phyloP scores from a whole-genome alignment of 768 basidiomycete genomes.

The Sistotremastrum niveocremeum region DNA sequence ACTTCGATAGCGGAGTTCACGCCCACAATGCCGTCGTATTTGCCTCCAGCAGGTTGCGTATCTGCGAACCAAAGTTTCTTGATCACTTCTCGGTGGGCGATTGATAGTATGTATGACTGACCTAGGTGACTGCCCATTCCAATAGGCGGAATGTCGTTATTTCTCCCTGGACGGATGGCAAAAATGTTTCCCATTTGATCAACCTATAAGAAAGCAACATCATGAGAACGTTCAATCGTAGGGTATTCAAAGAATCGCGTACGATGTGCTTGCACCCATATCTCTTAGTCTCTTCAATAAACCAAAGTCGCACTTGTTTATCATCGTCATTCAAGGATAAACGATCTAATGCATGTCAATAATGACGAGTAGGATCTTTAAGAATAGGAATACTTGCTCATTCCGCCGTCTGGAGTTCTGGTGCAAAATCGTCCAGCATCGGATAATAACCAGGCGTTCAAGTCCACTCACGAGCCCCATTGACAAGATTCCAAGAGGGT shows the following conservation, averaged over 20 bases:
- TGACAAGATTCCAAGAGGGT: background rate
- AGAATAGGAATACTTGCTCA: too few relatives aligned
- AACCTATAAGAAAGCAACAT: background rate
- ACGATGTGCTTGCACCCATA: conserved; percentile 8
- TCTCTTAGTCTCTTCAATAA: conserved; percentile 7
- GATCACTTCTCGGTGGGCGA: too few relatives aligned
- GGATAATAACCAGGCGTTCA: background rate
- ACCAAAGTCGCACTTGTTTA: conserved; percentile 7
- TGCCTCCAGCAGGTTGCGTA: conserved; percentile 11
- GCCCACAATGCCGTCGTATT: conserved; percentile 11
- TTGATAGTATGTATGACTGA: too few relatives aligned
- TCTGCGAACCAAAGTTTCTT: background rate
- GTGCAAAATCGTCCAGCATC: too few relatives aligned
- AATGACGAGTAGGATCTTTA: background rate
- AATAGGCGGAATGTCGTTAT: conserved; percentile 5
- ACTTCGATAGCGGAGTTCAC: conserved; percentile 9
- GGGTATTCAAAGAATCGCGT: background rate
- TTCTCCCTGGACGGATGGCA: conserved; percentile 7
- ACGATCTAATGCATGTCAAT: conserved; percentile 1
- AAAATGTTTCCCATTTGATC: conserved; percentile 10
- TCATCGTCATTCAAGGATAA: conserved; percentile 9
- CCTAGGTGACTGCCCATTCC: conserved; percentile 10
- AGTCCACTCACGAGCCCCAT: background rate
- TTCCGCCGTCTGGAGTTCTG: too few relatives aligned
- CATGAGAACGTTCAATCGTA: background rate